A percentile compares a stretch with the other conserved stretches of the same genome.
Evolutionary conservation across 192 early-diverging fungal genomes (phyloP).

Genomic region (Umbelopsis isabellina): DNA sequence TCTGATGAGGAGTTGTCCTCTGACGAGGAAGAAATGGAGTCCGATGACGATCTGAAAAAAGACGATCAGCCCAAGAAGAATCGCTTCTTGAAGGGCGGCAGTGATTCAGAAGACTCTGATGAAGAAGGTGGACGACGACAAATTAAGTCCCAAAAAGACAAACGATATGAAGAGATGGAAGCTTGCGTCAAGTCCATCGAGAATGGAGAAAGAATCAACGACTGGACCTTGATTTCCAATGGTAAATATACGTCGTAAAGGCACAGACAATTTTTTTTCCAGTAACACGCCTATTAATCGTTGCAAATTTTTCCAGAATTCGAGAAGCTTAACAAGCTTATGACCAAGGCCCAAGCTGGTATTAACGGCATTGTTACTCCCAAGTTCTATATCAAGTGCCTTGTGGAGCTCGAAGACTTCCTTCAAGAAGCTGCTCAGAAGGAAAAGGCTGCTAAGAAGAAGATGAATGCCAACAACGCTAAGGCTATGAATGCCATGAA

Average conservation of each 20-base stretch:
- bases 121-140: slow-evolving; percentile 77
- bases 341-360: slow-evolving; percentile 64
- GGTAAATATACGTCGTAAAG: slow-evolving; percentile 51
- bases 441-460: slow-evolving; percentile 77
- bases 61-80: slow-evolving; percentile 38
- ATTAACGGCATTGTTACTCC: slow-evolving; percentile 55
- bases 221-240: slow-evolving; percentile 82
- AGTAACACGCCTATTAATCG: background rate
- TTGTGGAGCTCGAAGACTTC: slow-evolving; percentile 79
- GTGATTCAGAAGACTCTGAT: slow-evolving; percentile 56
- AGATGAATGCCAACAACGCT: slow-evolving; percentile 81
- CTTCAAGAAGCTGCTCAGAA: slow-evolving; percentile 62
- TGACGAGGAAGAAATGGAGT: slow-evolving; percentile 47
- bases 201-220: slow-evolving; percentile 82
- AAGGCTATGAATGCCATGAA: slow-evolving; percentile 91
- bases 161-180: slow-evolving; percentile 86
- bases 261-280: slow-evolving; percentile 1
- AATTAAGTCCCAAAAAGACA: slow-evolving; percentile 84
- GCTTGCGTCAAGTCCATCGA: slow-evolving; percentile 63
- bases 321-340: slow-evolving; percentile 77
- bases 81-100: slow-evolving; percentile 46
- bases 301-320: slow-evolving; percentile 62
- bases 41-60: slow-evolving; percentile 58
- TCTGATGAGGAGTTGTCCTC: slow-evolving; percentile 57
- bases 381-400: slow-evolving; percentile 75